Evolutionary conservation across 139 green algal genomes (phyloP), one percentile per base, ranked within the genome.

Genomic region (Auxenochlorella protothecoides): DNA sequence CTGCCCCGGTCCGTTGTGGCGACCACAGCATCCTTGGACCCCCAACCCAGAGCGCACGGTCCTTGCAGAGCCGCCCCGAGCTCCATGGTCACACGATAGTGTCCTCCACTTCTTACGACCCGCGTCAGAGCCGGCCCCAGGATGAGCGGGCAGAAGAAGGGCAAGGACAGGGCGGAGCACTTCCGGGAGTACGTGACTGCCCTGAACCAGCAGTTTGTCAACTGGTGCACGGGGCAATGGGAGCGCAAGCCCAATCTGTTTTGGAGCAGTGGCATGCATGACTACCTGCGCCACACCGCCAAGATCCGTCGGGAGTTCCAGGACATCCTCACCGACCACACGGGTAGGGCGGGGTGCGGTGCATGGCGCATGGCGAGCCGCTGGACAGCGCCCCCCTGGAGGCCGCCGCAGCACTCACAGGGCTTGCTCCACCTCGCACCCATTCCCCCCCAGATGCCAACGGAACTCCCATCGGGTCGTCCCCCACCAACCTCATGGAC

Each of bases 231-330:
- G 57, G 9, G 57, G 9, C 57, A 62, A 11, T 11, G 9, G 9
- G 57, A 62, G 57, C 57, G 57, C 57, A 62, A 62, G 57, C 57
- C 57, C 57, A 11, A 62, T 62, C 57, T 62, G 9, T 62, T 62
- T 11, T 62, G 57, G 57, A 62, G 57, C 57, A 62, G 11, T 62
- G 57, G 57, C 57, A 62, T 62, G 64, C 16, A 71, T 8, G 80
- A 85, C 67, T 85, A 85, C 57, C 53, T 81, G 52, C 71, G 77
- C 3, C 71, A 83, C 55, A 16, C 67, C 11, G 78, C 76, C 55
- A 84, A 79, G 55, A 75, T 85, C 5, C 68, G 78, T 2, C 67
- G 76, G 0, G 72, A 85, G 67, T 84, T 82, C 70, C 59, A 55
- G 2, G 78, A 83, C 53, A 65, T 83, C 11, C 59, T 81, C 12